These are phyloP conservation scores for Pseudogymnoascus destructans DNA, from an alignment of 2,329 filamentous ascomycete genomes.

Conservation along the genomic window DNA sequence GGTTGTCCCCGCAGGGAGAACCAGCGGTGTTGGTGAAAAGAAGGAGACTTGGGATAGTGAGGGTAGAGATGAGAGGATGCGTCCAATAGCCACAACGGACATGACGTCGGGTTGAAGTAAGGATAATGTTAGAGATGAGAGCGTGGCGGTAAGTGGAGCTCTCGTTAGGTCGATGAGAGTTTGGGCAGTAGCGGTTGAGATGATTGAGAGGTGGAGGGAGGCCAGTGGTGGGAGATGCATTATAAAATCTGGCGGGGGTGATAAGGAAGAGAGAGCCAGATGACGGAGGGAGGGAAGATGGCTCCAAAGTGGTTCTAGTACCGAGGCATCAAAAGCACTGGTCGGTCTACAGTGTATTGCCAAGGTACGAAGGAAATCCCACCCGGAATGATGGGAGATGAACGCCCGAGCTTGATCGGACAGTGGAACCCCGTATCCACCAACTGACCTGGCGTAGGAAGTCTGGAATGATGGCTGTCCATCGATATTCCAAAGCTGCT, in stretches of 20 bases:
- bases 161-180: conserved; percentile 44
- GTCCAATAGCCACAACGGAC: conserved; percentile 43
- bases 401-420: conserved; percentile 33
- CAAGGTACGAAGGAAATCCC: conserved; percentile 41
- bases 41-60: conserved; percentile 36
- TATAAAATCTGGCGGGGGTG: conserved; percentile 26
- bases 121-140: conserved; percentile 36
- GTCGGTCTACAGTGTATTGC: conserved; percentile 46
- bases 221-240: conserved; percentile 42
- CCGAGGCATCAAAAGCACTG: conserved; percentile 38
- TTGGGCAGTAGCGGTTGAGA: conserved; percentile 40
- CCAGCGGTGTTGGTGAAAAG: conserved; percentile 40
- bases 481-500: conserved; percentile 45
- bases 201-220: conserved; percentile 39
- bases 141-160: conserved; percentile 41
- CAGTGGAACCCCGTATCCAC: conserved; percentile 29
- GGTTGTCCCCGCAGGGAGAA: conserved; percentile 41
- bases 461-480: neutral
- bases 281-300: conserved; percentile 42
- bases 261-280: conserved; percentile 45
- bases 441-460: conserved; percentile 13
- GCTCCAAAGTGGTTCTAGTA: conserved; percentile 38
- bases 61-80: conserved; percentile 39
- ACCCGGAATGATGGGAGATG: conserved; percentile 39
- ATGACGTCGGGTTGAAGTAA: conserved; percentile 37